phyloP scores from a whole-genome alignment of 306 rosid species.

The Adenanthera pavonina region DNA sequence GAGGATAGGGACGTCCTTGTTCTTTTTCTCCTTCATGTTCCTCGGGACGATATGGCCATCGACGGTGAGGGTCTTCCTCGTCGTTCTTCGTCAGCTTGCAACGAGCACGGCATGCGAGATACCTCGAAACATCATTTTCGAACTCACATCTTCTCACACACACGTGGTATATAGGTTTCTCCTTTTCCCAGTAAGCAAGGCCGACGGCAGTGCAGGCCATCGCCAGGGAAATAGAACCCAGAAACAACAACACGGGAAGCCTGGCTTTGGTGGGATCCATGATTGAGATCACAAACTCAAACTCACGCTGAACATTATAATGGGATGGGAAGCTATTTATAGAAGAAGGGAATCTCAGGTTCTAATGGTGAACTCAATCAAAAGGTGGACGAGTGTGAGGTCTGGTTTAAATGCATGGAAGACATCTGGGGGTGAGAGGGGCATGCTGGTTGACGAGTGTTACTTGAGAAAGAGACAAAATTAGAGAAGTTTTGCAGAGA shows the following conservation, averaged over 20 bases:
- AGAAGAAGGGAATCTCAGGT: background rate
- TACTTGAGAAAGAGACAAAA: slow-evolving; percentile 10
- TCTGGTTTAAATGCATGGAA: background rate
- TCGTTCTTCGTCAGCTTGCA: slow-evolving; percentile 4
- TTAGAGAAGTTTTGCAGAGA: slow-evolving; percentile 14
- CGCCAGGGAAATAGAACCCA: slow-evolving; percentile 37
- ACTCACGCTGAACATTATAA: background rate
- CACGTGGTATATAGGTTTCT: background rate
- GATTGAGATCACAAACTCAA: background rate
- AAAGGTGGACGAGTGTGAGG: background rate
- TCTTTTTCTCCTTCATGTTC: too few species aligned
- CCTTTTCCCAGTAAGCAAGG: background rate
- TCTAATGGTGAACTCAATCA: too few species aligned
- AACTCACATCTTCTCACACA: slow-evolving; percentile 18
- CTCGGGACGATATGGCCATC: too few species aligned
- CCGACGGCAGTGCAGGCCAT: slow-evolving; percentile 17
- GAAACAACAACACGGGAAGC: slow-evolving; percentile 36
- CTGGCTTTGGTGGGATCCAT: slow-evolving; percentile 22
- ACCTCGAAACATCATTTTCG: background rate
- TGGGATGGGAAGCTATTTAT: slow-evolving; percentile 28
- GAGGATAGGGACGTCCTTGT: too few species aligned
- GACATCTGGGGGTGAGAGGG: background rate
- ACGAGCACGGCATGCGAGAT: slow-evolving; percentile 23
- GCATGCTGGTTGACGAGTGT: slow-evolving; percentile 53
- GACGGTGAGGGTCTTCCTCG: background rate